Conservation (phyloP, 1,284 basidiomycete species). For the Schizophyllum commune region DNA sequence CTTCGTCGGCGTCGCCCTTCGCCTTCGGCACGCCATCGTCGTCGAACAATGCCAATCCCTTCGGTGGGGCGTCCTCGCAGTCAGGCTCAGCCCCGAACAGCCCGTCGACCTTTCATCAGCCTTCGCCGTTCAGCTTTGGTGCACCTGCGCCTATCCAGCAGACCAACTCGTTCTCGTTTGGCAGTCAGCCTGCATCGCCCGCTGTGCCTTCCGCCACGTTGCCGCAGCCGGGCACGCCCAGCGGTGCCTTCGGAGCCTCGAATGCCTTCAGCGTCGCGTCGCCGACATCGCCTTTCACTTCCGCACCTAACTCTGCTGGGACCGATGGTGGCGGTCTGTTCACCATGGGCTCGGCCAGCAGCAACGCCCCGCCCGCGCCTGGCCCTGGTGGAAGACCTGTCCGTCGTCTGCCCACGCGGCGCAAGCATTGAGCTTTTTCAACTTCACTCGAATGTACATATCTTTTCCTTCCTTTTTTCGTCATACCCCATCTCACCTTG, state of each 20-base stretch:
- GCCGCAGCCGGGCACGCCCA: constrained; percentile 25
- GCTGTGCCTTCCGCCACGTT: constrained; percentile 29
- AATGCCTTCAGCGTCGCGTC: background rate
- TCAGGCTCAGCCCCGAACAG: constrained; percentile 44
- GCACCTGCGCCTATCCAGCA: constrained; percentile 18
- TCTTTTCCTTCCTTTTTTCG: background rate
- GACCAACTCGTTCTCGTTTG: constrained; percentile 33
- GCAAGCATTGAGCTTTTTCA: background rate
- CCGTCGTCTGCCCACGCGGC: background rate
- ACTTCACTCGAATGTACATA: background rate
- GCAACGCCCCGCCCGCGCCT: background rate
- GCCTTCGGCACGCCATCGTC: constrained; percentile 32
- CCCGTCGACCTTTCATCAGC: constrained; percentile 42
- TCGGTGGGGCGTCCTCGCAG: constrained; percentile 17
- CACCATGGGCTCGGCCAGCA: constrained; percentile 6
- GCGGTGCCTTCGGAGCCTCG: constrained; percentile 24
- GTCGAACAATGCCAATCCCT: constrained; percentile 29
- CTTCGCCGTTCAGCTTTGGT: constrained; percentile 32
- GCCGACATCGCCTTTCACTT: background rate
- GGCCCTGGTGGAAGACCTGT: background rate
- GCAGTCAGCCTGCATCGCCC: constrained; percentile 53
- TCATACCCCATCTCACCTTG: background rate
- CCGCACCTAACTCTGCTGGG: background rate
- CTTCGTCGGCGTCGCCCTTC: constrained; percentile 26
- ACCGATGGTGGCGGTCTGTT: constrained; percentile 5